A percentile compares a stretch with the other conserved stretches of the same genome.
Evolutionary conservation across 176 grass and related monocot species (phyloP).

Genomic region (Oryza australiensis): DNA sequence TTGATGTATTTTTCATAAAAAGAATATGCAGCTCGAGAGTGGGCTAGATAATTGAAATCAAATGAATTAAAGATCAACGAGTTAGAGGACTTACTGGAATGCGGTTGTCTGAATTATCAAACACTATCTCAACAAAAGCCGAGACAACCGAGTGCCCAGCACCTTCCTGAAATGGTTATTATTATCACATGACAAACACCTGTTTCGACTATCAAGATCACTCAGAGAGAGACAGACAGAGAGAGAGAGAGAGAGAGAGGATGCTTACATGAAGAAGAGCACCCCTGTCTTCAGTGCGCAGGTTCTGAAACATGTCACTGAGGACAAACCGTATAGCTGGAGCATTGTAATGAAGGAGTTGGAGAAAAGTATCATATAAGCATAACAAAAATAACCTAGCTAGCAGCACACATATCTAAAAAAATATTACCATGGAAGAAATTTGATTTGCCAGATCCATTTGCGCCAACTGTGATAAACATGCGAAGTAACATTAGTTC

Average conservation of each 20-base stretch:
- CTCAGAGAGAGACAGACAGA: constrained; percentile 44
- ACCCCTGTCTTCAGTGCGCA: constrained; percentile 90
- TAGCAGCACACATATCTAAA: not conserved
- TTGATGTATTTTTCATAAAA: constrained; percentile 7
- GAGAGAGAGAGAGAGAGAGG: constrained; percentile 24
- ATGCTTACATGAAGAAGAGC: constrained; percentile 91
- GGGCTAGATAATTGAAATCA: constrained; percentile 10
- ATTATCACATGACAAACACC: constrained; percentile 34
- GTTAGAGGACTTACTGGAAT: constrained; percentile 81
- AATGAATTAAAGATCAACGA: constrained; percentile 8
- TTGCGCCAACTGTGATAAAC: constrained; percentile 83
- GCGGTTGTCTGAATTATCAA: constrained; percentile 96
- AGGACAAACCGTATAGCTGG: constrained; percentile 99
- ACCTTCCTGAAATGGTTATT: constrained; percentile 74
- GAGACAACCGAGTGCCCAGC: constrained; percentile 97
- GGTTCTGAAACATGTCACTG: constrained; percentile 91
- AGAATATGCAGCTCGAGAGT: constrained; percentile 32
- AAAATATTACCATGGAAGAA: constrained; percentile 90
- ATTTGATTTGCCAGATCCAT: constrained; percentile 99
- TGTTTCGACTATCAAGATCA: constrained; percentile 31
- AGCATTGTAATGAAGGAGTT: constrained; percentile 34
- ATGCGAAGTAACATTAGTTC: constrained; percentile 31
- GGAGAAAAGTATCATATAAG: not conserved
- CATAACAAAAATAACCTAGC: constrained; percentile 22
- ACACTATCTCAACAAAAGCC: constrained; percentile 99